phyloP scores from a whole-genome alignment of 148 eudicot genomes.

The Amaranthus hypochondriacus region DNA sequence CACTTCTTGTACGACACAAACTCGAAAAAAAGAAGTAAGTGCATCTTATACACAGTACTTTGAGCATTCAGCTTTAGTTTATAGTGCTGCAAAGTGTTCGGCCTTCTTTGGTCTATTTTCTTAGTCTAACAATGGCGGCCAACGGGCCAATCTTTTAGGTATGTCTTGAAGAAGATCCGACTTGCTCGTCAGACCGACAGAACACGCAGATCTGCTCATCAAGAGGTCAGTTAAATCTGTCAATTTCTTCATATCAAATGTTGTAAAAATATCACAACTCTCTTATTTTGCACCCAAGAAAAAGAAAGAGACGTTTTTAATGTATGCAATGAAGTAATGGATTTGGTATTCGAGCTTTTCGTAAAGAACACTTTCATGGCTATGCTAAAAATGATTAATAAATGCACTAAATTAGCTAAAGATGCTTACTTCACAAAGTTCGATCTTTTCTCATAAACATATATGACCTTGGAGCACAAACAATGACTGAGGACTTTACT shows the following conservation, averaged over 20 bases:
- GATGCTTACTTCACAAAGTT: not conserved
- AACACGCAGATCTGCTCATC: constrained; percentile 90
- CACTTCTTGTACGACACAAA: constrained; percentile 81
- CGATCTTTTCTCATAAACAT: too few relatives aligned
- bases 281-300: too few relatives aligned
- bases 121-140: not conserved
- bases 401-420: not conserved
- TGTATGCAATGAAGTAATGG: not conserved
- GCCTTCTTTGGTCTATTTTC: not conserved
- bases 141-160: constrained; percentile 34
- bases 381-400: not conserved
- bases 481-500: not conserved
- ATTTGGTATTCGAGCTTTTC: not conserved
- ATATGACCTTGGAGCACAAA: not conserved
- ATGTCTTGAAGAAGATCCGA: constrained; percentile 93
- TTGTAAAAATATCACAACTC: not conserved
- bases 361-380: not conserved
- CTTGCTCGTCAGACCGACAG: constrained; percentile 96
- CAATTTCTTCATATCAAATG: not conserved
- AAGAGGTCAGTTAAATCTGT: constrained; percentile 51
- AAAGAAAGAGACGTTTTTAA: too few relatives aligned
- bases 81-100: not conserved
- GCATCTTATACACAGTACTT: constrained; percentile 13
- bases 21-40: constrained; percentile 78
- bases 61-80: not conserved